Base-by-base conservation (phyloP, 2,329 filamentous ascomycete species). In the Penicillium sp. region DNA sequence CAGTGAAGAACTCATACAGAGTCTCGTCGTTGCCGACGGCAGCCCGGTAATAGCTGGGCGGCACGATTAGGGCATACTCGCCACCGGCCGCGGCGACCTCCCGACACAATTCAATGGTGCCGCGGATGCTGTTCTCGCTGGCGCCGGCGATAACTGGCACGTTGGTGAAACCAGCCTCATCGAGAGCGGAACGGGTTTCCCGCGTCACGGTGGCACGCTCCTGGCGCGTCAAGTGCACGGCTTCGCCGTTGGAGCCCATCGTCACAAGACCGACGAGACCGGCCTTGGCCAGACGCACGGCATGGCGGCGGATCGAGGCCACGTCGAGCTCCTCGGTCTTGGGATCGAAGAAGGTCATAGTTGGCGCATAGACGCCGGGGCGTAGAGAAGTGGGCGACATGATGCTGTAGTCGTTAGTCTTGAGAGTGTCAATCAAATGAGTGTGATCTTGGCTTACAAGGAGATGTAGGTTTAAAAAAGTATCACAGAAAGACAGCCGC, bases 201-300 rank as follows among this genome's bases (percentile, higher is more conserved):
- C 79, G 79, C 16, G 88, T 92, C 58, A 94, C 86, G 28, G 83
- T 81, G 43, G 83, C 71, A 70, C 91, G 91, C 74, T 95, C 90
- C 56, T 86, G 82, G 40, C 84, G 82, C 48, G 87, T 89, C 64
- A 92, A 86, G 76, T 95, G 90, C 50, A 90, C 87, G 22, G 90
- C 90, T 76, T 95, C 90, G 54, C 90, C 90, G 73, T 95, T 95
- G 61, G 90, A 95, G 56, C 91, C 90, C 87, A 94, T 90, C 61
- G 87, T 87, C 39, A 94, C 88, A 24, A 95, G 81, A 31, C 90
- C 90, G 43, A 86, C 88, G 10, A 95, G 83, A 8, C 91, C 91
- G 51, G 84, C 88, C 68, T 85, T 79, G 35, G 86, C 87, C 43
- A 95, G 83, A 43, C 90, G 86, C 61, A 89, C 83, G 22, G 89